Evolutionary conservation across 345 rosid genomes (phyloP).

Genomic region (Luvunga scandens): DNA sequence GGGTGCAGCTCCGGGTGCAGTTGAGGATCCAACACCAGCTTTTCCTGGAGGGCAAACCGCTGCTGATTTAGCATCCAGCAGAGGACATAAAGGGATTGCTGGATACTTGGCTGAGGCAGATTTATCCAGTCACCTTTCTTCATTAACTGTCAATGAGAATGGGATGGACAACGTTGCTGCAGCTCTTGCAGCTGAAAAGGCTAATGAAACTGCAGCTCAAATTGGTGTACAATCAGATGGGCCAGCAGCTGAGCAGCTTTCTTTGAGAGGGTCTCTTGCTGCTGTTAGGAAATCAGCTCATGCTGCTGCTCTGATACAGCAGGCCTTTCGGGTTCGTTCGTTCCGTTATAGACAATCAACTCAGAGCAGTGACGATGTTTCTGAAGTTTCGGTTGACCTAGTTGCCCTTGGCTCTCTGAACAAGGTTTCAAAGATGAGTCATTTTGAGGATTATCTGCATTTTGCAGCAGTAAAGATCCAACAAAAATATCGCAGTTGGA

Average conservation of each 20-base stretch:
- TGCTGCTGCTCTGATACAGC: slow-evolving; percentile 65
- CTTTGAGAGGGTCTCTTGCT: slow-evolving; percentile 58
- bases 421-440: slow-evolving; percentile 32
- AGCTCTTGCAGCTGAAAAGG: slow-evolving; percentile 25
- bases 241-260: slow-evolving; percentile 29
- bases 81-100: slow-evolving; percentile 69
- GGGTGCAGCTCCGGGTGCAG: slow-evolving; percentile 57
- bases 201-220: slow-evolving; percentile 22
- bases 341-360: slow-evolving; percentile 40
- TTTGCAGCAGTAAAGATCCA: slow-evolving; percentile 60
- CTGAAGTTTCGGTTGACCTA: slow-evolving; percentile 40
- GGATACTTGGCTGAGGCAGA: slow-evolving; percentile 59
- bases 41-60: slow-evolving; percentile 61
- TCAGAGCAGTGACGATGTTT: slow-evolving; percentile 21
- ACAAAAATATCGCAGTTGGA: slow-evolving; percentile 65
- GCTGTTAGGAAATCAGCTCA: slow-evolving; percentile 59
- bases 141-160: slow-evolving; percentile 31
- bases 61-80: slow-evolving; percentile 58
- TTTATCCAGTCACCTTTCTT: slow-evolving; percentile 42
- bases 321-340: slow-evolving; percentile 40
- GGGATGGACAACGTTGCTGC: slow-evolving; percentile 17
- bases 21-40: slow-evolving; percentile 58
- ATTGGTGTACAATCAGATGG: slow-evolving; percentile 14
- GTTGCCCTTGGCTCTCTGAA: slow-evolving; percentile 46
- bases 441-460: slow-evolving; percentile 62